Evolutionary conservation across 2,329 filamentous ascomycete genomes (phyloP).

Genomic region (Cercospora sp.): DNA sequence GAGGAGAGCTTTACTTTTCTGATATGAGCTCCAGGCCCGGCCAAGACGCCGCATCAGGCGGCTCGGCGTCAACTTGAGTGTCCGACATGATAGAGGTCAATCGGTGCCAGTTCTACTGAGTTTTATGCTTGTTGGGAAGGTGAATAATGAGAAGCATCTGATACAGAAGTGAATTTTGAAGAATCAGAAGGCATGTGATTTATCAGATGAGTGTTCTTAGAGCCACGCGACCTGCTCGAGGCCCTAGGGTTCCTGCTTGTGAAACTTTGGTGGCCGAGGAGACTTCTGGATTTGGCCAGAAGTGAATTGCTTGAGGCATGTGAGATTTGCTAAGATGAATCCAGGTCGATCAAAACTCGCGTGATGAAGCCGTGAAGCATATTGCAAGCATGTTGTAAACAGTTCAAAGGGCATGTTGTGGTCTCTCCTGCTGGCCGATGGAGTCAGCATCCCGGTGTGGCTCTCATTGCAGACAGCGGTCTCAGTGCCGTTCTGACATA

Average conservation of each 20-base stretch:
- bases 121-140: background rate
- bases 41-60: too few species aligned
- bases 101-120: background rate
- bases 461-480: background rate
- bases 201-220: background rate
- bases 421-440: background rate
- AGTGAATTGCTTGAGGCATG: background rate
- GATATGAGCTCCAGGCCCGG: background rate
- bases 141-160: background rate
- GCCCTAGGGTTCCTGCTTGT: background rate
- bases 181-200: background rate
- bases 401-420: background rate
- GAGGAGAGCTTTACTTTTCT: too few species aligned
- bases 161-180: background rate
- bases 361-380: background rate
- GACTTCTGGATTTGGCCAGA: background rate
- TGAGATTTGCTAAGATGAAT: too few species aligned
- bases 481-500: background rate
- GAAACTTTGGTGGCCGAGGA: too few species aligned
- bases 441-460: background rate
- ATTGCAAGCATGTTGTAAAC: background rate
- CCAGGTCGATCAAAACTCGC: too few species aligned
- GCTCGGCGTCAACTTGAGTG: background rate
- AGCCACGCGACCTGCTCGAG: background rate
- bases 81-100: background rate